phyloP scores from a whole-genome alignment of 208 protist species.

The Leishmania braziliensis region DNA sequence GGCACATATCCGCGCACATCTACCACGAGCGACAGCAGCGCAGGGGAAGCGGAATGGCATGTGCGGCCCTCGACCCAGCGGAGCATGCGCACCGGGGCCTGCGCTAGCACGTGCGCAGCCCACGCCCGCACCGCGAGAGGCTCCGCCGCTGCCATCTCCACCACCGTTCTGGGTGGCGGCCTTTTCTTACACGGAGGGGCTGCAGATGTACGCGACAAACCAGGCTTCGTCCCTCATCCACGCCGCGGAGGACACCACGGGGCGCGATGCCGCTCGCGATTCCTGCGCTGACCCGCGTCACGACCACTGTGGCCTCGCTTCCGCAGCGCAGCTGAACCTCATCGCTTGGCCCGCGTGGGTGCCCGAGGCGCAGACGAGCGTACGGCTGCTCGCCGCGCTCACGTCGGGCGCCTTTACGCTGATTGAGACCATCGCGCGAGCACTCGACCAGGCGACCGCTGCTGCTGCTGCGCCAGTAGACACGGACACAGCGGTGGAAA shows the following conservation, averaged over 20 bases:
- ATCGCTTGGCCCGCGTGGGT: slow-evolving; percentile 45
- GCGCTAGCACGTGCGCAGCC: not conserved
- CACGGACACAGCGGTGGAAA: not conserved
- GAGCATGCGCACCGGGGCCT: not conserved
- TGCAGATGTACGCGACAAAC: slow-evolving; percentile 9
- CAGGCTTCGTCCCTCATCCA: slow-evolving; percentile 13
- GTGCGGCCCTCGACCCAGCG: not conserved
- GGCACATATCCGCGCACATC: slow-evolving; percentile 5
- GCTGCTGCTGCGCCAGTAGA: not conserved
- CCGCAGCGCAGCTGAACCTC: not conserved
- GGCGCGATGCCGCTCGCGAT: not conserved
- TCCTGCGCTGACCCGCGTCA: not conserved
- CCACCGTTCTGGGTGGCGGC: slow-evolving; percentile 37
- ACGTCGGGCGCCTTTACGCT: slow-evolving; percentile 28
- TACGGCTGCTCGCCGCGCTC: slow-evolving; percentile 33
- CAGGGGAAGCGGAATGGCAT: not conserved
- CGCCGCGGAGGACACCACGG: not conserved
- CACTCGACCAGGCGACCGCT: slow-evolving; percentile 5
- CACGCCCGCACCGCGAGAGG: too few species aligned
- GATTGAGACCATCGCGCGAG: slow-evolving; percentile 28
- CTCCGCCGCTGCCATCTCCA: not conserved
- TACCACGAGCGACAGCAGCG: not conserved
- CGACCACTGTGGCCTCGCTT: not conserved
- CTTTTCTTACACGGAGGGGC: slow-evolving; percentile 30
- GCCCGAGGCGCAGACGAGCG: slow-evolving; percentile 13